Evolutionary conservation across 2,329 filamentous ascomycete species (phyloP), one percentile per base, ranked within the genome.

Genomic region (Davidsoniella virescens): DNA sequence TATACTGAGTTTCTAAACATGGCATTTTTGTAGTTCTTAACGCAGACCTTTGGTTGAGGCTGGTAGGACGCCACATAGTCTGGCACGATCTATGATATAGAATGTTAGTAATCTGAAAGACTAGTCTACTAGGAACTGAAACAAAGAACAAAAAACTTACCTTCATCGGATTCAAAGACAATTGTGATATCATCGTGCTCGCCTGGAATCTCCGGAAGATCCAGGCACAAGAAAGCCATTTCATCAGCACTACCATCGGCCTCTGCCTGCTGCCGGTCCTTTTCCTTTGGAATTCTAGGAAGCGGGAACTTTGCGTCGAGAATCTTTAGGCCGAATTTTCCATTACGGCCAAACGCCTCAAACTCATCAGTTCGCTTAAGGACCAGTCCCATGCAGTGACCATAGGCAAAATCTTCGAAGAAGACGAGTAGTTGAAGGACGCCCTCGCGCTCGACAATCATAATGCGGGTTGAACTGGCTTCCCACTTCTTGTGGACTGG

Each of bases 401-500:
- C 87, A 58, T 94, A 84, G 41, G 76, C 78, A 63, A 94, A 94
- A 53, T 88, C 84, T 56, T 87, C 81, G 62, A 94, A 92, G 66
- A 94, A 95, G 2, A 81, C 87, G 18, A 93, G 67, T 26, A 95
- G 68, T 62, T 94, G 86, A 18, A 84, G 65, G 12, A 83, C 75
- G 59, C 79, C 84, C 55, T 87, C 84, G 56, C 82, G 80, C 56
- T 78, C 72, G 36, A 94, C 78, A 37, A 94, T 71, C 61, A 94
- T 87, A 6, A 94, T 70, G 36, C 88, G 78, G 7, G 85, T 85
- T 37, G 73, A 74, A n/a, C 73, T 78, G 2, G 87, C 84, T 60
- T 93, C 87, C 85, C 86, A 93, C 63, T 92, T 92, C 67, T 94
- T 94, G 67, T 93, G 84, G 56, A 94, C 90, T 0, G 86, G 86